Evolutionary conservation across 1,284 basidiomycete genomes (phyloP), one percentile per base, ranked within the genome.

Genomic region (Malassezia sympodialis): DNA sequence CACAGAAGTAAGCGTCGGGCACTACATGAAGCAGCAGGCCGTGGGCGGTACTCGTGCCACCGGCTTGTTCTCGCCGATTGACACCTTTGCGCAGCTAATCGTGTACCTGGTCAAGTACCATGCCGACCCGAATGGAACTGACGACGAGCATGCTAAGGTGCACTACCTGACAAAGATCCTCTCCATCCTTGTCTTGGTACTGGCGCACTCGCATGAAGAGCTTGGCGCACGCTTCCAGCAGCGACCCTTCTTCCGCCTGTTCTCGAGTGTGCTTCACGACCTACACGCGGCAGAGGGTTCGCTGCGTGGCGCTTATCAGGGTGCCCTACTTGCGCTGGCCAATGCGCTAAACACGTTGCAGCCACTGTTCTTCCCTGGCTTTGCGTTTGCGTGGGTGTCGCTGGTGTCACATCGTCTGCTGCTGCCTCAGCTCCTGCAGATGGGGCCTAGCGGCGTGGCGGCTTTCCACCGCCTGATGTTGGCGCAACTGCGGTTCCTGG

Each of bases 61-160:
- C 17, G 76, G 76, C 52, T 73, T 78, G 54, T 96, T 90, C 79
- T 88, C 89, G 73, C 88, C 90, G 15, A 80, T 96, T 64, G 94
- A 99, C 76, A 90, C 94, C 8, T 86, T 96, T 79, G 90, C 91
- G 43, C 84, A 90, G 65, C 79, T 98, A 64, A 89, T 98, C 61
- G 88, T 91, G 43, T 88, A 96, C 75, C 94, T 99, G 79, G 91
- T 98, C 82, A 98, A 98, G 79, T 96, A 98, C 75, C 93, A 98
- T 65, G 90, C 89, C 23, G 93, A 96, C 75, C 86, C 86, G 48
- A 78, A 73, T 12, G 88, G 86, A 28, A 80, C 86, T 60, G 87
- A 90, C 77, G 88, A 89, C 67, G 87, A 90, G 68, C 87, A 89
- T 67, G 87, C 89, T 19, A 96, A 96, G 76, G 88, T 91, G 23